phyloP scores from a whole-genome alignment of 2,329 filamentous ascomycete genomes.

The Raffaelea albimanens region DNA sequence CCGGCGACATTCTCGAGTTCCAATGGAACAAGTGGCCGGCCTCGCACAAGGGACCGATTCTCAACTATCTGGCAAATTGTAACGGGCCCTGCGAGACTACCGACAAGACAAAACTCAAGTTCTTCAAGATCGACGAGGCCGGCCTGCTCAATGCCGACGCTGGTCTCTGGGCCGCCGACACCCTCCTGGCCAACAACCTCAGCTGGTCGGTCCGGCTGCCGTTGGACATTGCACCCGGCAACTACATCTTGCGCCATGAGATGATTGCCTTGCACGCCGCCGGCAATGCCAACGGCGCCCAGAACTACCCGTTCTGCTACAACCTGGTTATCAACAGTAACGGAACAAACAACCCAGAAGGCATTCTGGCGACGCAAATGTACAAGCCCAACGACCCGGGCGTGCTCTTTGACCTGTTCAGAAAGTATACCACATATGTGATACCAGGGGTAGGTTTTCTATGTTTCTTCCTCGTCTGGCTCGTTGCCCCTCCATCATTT shows the following conservation, averaged over 20 bases:
- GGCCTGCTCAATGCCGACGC: conserved; percentile 20
- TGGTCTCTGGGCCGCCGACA: conserved; percentile 25
- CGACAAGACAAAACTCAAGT: conserved; percentile 20
- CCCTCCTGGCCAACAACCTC: conserved; percentile 39
- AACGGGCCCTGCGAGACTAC: conserved; percentile 21
- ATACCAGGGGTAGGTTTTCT: conserved; percentile 6
- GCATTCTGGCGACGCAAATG: conserved; percentile 1
- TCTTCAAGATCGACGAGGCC: conserved; percentile 23
- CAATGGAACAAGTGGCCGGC: conserved; percentile 20
- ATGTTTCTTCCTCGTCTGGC: not conserved
- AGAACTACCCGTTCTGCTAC: conserved; percentile 46
- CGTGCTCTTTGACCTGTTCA: conserved; percentile 12
- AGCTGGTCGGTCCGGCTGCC: conserved; percentile 39
- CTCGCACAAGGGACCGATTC: conserved; percentile 22
- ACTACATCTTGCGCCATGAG: conserved; percentile 43
- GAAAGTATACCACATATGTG: conserved; percentile 11
- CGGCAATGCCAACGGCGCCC: conserved; percentile 29
- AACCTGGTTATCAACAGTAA: conserved; percentile 45
- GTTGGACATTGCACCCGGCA: conserved; percentile 31
- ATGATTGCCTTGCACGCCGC: conserved; percentile 41
- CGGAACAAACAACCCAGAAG: conserved; percentile 3
- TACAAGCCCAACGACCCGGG: conserved; percentile 12
- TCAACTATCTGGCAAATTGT: conserved; percentile 25
- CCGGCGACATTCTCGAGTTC: conserved; percentile 18
- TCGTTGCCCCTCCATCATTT: no score